Evolutionary conservation across 73 alveolate genomes (phyloP).

Genomic region (Blepharisma stoltei): DNA sequence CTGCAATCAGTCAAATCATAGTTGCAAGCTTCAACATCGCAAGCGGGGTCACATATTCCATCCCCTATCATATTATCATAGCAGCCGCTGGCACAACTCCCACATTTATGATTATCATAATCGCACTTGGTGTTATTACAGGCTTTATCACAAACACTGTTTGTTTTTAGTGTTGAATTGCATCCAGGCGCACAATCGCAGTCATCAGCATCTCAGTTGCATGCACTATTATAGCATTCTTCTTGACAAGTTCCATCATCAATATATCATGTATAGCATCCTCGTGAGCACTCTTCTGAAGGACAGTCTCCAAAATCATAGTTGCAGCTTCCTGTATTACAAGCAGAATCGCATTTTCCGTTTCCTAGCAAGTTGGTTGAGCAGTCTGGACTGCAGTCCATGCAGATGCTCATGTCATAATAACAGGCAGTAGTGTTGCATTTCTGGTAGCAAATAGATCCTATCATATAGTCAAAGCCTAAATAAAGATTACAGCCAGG

Average conservation of each 20-base stretch:
- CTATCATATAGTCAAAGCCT: too few relatives aligned
- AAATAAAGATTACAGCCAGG: background rate
- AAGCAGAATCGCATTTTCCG: conserved; percentile 21
- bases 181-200: background rate
- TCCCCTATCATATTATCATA: background rate
- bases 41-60: background rate
- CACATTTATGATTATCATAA: background rate
- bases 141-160: background rate
- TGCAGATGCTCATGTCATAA: too few relatives aligned
- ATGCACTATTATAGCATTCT: too few relatives aligned
- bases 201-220: too few relatives aligned
- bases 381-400: background rate
- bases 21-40: background rate
- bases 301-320: conserved; percentile 6
- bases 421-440: too few relatives aligned
- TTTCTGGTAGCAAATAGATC: too few relatives aligned
- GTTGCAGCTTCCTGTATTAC: conserved; percentile 9
- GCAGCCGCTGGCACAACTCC: background rate
- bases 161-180: background rate
- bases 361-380: background rate
- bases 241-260: too few relatives aligned
- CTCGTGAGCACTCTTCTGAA: background rate
- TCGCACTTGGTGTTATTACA: conserved; percentile 5
- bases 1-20: conserved; percentile 6
- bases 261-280: background rate